Percentiles rank a stretch among this genome's conserved stretches.
Evolutionary conservation across 1,284 basidiomycete genomes (phyloP).

Genomic region (Fistulina hepatica): DNA sequence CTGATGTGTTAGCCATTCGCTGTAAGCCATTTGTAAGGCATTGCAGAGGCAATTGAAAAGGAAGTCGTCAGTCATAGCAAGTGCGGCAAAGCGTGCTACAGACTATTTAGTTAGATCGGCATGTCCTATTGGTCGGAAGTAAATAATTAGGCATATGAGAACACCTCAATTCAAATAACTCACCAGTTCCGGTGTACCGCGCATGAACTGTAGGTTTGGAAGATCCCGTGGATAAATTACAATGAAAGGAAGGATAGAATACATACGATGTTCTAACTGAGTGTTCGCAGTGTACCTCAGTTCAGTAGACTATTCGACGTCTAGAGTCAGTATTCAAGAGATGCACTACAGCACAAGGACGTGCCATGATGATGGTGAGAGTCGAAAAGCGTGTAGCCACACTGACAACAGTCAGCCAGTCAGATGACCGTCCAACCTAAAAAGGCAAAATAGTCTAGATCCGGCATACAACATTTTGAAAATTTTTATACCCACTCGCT

Average conservation of each 20-base stretch:
- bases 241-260: conserved; percentile 6
- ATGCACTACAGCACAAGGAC: too few species aligned
- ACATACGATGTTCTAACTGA: conserved; percentile 82
- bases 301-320: conserved; percentile 79
- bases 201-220: conserved; percentile 63
- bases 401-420: too few species aligned
- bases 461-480: too few species aligned
- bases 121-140: conserved; percentile 57
- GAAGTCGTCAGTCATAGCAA: conserved; percentile 8
- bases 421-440: too few species aligned
- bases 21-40: conserved; percentile 25
- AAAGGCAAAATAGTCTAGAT: too few species aligned
- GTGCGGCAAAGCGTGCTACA: conserved; percentile 25
- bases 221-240: conserved; percentile 11
- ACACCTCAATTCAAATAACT: conserved; percentile 19
- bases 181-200: conserved; percentile 89
- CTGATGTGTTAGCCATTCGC: conserved; percentile 97
- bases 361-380: too few species aligned
- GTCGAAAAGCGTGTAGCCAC: too few species aligned
- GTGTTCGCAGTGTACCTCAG: conserved; percentile 90
- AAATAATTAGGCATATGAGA: conserved; percentile 3
- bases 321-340: too few species aligned
- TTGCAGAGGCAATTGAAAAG: neutral
- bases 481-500: too few species aligned
- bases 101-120: conserved; percentile 92